Evolutionary conservation across 192 early-diverging fungal species (phyloP), one percentile per base, ranked within the genome.

Genomic region (Coemansia sp.): DNA sequence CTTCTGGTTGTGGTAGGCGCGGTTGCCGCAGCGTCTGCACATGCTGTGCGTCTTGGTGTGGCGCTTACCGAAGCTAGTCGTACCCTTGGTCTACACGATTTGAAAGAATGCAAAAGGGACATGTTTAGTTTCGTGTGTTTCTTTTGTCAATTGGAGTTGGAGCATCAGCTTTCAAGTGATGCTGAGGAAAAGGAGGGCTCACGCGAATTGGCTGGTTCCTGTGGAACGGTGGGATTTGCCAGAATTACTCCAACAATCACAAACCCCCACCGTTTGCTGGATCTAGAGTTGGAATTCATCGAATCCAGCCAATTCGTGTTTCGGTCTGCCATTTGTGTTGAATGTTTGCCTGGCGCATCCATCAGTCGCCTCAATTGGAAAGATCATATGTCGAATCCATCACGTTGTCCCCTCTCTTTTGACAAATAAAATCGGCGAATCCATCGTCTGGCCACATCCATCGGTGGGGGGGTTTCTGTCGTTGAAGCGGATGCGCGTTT

Each of bases 1-100:
- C 94, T 99, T 99, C 88, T 98, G 96, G 90, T 93, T 95, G 92
- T 99, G 97, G 92, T 97, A 97, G 53, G 96, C 90, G 69, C 95
- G 92, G 69, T 89, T 89, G 62, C 98, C 98, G 87, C 98, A 99
- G 78, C 97, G 91, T 73, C 89, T 86, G 94, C 97, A 99, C 75
- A 98, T 89, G 70, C 91, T 92, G 95, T 99, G 98, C 72, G 98
- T 92, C 92, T 99, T 99, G 87, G 91, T 95, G 92, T 99, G 96
- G 84, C 95, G 94, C 88, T 95, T 98, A 96, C 98, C 98, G 87
- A 98, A 97, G 77, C 93, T 90, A 74, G 92, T 89, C 76, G 97
- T 99, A 93, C 95, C 95, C 91, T 97, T 99, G 83, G 94, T 93
- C 95, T 77, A 75, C 39, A 68, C 39, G 39, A 16, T 49, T 30